Evolutionary conservation across 2,329 filamentous ascomycete genomes (phyloP).

Genomic region (Fusarium sp.): DNA sequence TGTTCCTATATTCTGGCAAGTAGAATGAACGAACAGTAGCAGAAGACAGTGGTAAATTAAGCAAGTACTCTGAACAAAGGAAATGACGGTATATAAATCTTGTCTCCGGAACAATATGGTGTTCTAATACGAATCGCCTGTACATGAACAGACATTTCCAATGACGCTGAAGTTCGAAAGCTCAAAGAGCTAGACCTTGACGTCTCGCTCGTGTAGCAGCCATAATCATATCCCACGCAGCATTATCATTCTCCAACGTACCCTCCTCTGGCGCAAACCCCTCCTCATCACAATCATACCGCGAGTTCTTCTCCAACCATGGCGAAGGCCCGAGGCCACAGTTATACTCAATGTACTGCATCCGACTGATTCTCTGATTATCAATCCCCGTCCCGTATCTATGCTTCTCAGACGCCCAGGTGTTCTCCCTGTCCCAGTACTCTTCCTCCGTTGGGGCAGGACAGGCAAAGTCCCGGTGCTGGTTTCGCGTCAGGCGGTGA

Average conservation of each 20-base stretch:
- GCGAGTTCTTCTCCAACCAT: neutral
- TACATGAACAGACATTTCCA: fast-evolving
- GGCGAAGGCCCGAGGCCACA: neutral
- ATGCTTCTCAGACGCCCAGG: neutral
- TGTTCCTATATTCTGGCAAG: fast-evolving
- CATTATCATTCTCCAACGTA: neutral
- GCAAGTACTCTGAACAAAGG: too few species aligned
- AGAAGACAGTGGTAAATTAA: fast-evolving
- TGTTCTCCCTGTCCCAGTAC: fast-evolving
- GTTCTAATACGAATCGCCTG: fast-evolving
- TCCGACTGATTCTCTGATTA: fast-evolving
- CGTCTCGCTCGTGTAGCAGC: neutral
- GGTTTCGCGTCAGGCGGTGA: neutral
- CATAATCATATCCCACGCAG: neutral
- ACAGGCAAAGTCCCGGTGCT: neutral
- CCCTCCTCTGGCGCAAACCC: constrained; percentile 3
- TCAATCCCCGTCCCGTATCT: neutral
- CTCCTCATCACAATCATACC: fast-evolving
- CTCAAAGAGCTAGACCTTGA: fast-evolving
- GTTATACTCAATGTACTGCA: constrained; percentile 18
- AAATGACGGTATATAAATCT: neutral
- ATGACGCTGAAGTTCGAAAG: fast-evolving
- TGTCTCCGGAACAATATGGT: fast-evolving
- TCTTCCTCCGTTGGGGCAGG: neutral
- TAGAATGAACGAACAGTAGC: neutral